These are phyloP conservation scores for Tagetes erecta DNA, from an alignment of 129 eudicot species.

Conservation along the genomic window DNA sequence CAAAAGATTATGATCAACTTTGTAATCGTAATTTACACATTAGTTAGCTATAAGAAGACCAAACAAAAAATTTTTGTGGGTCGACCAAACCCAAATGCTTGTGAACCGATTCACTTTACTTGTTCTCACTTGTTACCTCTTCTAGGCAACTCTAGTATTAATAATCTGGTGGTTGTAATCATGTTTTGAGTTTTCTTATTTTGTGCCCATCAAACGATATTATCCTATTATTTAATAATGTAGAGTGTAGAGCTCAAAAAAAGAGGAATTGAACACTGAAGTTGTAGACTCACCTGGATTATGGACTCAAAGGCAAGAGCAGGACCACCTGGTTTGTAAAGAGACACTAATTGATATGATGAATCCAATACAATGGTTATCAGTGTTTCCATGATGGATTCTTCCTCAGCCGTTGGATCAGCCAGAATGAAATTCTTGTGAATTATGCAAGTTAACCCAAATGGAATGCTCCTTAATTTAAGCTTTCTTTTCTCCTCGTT, in stretches of 20 bases:
- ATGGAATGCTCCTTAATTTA: conserved; percentile 52
- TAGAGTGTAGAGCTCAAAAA: not conserved
- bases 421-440: conserved; percentile 84
- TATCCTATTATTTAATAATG: not conserved
- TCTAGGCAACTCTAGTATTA: not conserved
- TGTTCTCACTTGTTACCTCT: not conserved
- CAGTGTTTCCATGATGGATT: conserved; percentile 78
- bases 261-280: not conserved
- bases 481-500: conserved; percentile 82
- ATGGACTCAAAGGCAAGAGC: conserved; percentile 63
- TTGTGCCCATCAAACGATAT: not conserved
- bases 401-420: conserved; percentile 94
- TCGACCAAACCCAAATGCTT: not conserved
- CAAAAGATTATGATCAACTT: not conserved
- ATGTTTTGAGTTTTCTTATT: not conserved
- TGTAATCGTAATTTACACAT: not conserved
- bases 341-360: conserved; percentile 72
- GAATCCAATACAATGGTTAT: conserved; percentile 77
- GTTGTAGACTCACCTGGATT: conserved; percentile 54
- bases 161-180: not conserved
- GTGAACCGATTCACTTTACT: not conserved
- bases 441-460: conserved; percentile 72
- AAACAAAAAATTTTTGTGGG: not conserved
- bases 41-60: not conserved
- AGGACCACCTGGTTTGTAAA: conserved; percentile 91